These are phyloP conservation scores for Rosa chinensis DNA, from an alignment of 306 rosid genomes.

Conservation along the genomic window DNA sequence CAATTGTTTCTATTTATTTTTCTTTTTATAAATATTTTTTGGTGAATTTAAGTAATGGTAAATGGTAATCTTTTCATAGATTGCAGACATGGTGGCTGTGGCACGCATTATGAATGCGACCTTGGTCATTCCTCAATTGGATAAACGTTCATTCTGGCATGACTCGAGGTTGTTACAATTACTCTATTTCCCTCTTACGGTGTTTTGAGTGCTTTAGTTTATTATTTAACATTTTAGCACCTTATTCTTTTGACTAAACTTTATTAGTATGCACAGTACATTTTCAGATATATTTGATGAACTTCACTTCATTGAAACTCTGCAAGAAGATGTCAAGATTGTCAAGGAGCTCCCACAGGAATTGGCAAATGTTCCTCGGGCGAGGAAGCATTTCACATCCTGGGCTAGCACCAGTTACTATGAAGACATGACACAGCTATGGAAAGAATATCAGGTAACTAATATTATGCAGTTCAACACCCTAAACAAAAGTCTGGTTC, in stretches of 20 bases:
- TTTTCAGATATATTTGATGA: slow-evolving; percentile 92
- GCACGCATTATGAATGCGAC: slow-evolving; percentile 90
- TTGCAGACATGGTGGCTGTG: slow-evolving; percentile 94
- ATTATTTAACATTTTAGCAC: not conserved
- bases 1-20: not conserved
- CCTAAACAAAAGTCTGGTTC: not conserved
- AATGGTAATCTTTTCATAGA: slow-evolving; percentile 42
- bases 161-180: slow-evolving; percentile 63
- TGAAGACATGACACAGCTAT: slow-evolving; percentile 69
- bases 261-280: slow-evolving; percentile 49
- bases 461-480: slow-evolving; percentile 2
- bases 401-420: slow-evolving; percentile 79
- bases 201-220: slow-evolving; percentile 19
- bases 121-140: slow-evolving; percentile 85
- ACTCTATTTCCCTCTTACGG: slow-evolving; percentile 13
- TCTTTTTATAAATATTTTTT: not conserved
- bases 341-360: slow-evolving; percentile 70
- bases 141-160: slow-evolving; percentile 91
- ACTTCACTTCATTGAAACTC: slow-evolving; percentile 70
- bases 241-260: slow-evolving; percentile 12
- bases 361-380: slow-evolving; percentile 66
- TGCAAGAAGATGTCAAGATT: slow-evolving; percentile 63
- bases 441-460: slow-evolving; percentile 81
- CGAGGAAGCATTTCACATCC: slow-evolving; percentile 88
- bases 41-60: slow-evolving; percentile 16